phyloP scores from a whole-genome alignment of 768 basidiomycete genomes.

The Kwoniella shandongensis region DNA sequence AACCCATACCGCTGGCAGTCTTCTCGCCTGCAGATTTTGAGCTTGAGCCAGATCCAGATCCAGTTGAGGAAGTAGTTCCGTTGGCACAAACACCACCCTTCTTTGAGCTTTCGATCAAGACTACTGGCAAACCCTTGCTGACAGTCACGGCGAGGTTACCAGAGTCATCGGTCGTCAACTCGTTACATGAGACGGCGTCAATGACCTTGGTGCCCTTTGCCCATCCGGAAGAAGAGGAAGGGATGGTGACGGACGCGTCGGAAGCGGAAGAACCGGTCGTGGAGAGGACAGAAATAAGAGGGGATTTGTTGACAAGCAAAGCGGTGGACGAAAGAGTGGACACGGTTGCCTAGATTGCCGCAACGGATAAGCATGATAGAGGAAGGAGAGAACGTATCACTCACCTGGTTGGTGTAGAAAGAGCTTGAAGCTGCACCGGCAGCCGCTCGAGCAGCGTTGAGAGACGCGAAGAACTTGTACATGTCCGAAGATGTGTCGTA shows the following conservation, averaged over 20 bases:
- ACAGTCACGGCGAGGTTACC: constrained; percentile 42
- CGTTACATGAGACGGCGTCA: constrained; percentile 44
- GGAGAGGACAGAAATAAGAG: constrained; percentile 46
- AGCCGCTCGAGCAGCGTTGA: constrained; percentile 46
- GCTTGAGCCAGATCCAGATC: neutral
- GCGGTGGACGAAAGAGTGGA: constrained; percentile 30
- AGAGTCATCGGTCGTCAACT: constrained; percentile 34
- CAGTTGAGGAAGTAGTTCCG: neutral
- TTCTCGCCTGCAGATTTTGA: neutral
- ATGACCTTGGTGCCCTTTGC: constrained; percentile 30
- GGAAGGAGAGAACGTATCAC: neutral
- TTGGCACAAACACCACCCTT: constrained; percentile 32
- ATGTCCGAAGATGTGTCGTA: constrained; percentile 42
- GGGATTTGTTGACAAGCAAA: constrained; percentile 43
- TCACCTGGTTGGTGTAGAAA: constrained; percentile 50
- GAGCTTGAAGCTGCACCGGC: constrained; percentile 35
- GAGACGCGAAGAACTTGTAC: constrained; percentile 45
- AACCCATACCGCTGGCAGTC: neutral
- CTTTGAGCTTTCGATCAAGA: constrained; percentile 36
- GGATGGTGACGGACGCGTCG: constrained; percentile 29
- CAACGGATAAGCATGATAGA: neutral
- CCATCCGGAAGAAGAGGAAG: constrained; percentile 32
- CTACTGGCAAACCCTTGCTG: constrained; percentile 37
- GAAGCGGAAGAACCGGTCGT: constrained; percentile 39
- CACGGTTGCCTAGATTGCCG: constrained; percentile 33